Evolutionary conservation across 129 eudicot species (phyloP).

Genomic region (Arctium lappa): DNA sequence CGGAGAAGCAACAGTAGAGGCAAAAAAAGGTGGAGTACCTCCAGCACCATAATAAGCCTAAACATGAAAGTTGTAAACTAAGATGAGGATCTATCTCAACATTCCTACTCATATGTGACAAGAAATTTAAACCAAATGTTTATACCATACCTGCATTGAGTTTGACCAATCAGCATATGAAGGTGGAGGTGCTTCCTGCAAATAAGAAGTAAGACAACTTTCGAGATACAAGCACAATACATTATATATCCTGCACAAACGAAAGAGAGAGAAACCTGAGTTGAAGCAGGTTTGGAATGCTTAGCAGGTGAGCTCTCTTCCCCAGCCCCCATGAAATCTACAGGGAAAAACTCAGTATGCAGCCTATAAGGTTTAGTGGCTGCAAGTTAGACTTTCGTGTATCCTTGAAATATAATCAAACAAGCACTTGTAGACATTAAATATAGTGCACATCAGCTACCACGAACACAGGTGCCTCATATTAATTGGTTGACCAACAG

Average conservation of each 20-base stretch:
- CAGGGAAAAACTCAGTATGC: conserved; percentile 10
- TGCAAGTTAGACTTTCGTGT: conserved; percentile 1
- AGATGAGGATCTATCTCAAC: conserved; percentile 4
- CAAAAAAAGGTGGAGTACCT: conserved; percentile 77
- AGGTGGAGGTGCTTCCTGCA: conserved; percentile 71
- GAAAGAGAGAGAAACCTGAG: conserved; percentile 48
- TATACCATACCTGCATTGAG: conserved; percentile 63
- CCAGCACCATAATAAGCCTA: conserved; percentile 90
- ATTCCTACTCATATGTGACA: not conserved
- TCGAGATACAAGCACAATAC: not conserved
- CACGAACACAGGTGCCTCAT: not conserved
- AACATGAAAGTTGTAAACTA: conserved; percentile 4
- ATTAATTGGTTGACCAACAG: not conserved
- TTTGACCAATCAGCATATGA: conserved; percentile 83
- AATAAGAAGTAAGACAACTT: not conserved
- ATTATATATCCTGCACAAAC: not conserved
- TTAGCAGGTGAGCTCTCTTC: conserved; percentile 78
- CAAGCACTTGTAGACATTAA: conserved; percentile 27
- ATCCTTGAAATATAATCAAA: conserved; percentile 12
- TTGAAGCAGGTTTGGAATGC: conserved; percentile 59
- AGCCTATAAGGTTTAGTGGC: conserved; percentile 13
- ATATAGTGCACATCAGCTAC: conserved; percentile 1
- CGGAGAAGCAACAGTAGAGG: conserved; percentile 82
- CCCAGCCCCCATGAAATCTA: conserved; percentile 63
- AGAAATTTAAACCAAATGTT: conserved; percentile 13